phyloP scores from a whole-genome alignment of 2,329 filamentous ascomycete genomes.

The Pseudocercospora musae region DNA sequence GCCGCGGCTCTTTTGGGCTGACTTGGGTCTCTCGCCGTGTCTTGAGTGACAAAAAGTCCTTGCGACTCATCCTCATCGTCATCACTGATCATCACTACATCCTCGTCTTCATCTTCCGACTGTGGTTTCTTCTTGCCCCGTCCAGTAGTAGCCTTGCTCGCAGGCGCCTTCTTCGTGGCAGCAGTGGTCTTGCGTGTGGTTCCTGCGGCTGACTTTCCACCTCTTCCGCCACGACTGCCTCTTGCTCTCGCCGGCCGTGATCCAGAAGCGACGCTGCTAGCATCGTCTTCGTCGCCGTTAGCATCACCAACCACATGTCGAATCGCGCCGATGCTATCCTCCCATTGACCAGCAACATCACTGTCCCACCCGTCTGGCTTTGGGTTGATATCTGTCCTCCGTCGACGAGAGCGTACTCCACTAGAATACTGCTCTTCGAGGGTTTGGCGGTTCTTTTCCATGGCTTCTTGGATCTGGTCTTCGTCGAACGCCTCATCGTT shows the following conservation, averaged over 20 bases:
- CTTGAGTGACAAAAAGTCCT: constrained; percentile 42
- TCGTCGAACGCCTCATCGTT: constrained; percentile 53
- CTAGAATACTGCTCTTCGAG: constrained; percentile 70
- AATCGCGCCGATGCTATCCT: constrained; percentile 68
- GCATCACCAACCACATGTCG: constrained; percentile 46
- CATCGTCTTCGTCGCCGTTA: constrained; percentile 42
- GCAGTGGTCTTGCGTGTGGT: constrained; percentile 39
- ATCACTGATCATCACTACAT: constrained; percentile 43
- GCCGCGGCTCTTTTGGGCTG: constrained; percentile 27
- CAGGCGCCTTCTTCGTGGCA: constrained; percentile 37
- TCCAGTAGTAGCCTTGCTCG: constrained; percentile 37
- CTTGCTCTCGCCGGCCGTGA: constrained; percentile 40
- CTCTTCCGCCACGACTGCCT: constrained; percentile 44
- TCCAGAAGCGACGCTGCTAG: constrained; percentile 24
- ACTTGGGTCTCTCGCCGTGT: constrained; percentile 18
- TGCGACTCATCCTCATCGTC: constrained; percentile 48
- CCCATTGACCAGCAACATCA: constrained; percentile 85
- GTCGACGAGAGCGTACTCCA: constrained; percentile 57
- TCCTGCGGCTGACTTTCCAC: constrained; percentile 42
- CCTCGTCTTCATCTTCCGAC: constrained; percentile 43
- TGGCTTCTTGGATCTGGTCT: constrained; percentile 64
- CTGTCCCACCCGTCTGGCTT: constrained; percentile 81
- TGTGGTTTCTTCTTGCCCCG: constrained; percentile 43
- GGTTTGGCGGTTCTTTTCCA: constrained; percentile 49
- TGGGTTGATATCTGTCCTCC: constrained; percentile 50